Evolutionary conservation across 1,139 yeast species (phyloP).

Genomic region (Geotrichum aggregatum): DNA sequence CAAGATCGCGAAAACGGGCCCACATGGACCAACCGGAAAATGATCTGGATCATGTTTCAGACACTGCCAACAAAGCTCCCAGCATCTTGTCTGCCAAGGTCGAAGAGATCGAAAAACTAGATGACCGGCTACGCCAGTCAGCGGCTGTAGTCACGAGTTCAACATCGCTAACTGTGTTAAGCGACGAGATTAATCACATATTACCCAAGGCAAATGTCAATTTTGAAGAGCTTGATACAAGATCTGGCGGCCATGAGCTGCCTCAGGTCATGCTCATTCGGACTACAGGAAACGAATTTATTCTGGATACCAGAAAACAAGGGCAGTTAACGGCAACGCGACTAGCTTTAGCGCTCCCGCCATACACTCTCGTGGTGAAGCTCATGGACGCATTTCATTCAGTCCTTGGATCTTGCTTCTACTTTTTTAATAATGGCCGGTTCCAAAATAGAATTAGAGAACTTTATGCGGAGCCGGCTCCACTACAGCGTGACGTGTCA

Average conservation of each 20-base stretch:
- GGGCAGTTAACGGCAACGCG: background rate
- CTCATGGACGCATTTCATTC: constrained; percentile 74
- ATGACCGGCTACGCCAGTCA: no score
- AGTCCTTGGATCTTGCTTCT: constrained; percentile 80
- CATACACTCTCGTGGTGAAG: constrained; percentile 70
- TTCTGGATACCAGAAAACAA: background rate
- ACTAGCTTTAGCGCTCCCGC: constrained; percentile 54
- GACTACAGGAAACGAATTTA: background rate
- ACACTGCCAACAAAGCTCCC: no score
- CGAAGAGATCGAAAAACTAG: background rate
- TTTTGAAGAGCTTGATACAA: background rate
- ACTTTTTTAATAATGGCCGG: constrained; percentile 74
- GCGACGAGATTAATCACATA: constrained; percentile 7
- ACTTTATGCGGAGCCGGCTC: constrained; percentile 31
- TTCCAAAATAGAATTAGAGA: constrained; percentile 22
- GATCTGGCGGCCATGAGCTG: background rate
- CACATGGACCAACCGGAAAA: background rate
- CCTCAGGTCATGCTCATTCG: background rate
- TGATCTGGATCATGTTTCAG: background rate
- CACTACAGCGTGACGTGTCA: background rate
- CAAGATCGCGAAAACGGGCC: background rate
- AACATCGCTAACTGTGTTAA: background rate
- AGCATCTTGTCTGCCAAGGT: no score
- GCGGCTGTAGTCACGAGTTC: background rate
- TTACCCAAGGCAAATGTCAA: constrained; percentile 8